These are phyloP conservation scores for Stylonectria norvegica DNA, from an alignment of 2,329 filamentous ascomycete species.

Conservation along the genomic window DNA sequence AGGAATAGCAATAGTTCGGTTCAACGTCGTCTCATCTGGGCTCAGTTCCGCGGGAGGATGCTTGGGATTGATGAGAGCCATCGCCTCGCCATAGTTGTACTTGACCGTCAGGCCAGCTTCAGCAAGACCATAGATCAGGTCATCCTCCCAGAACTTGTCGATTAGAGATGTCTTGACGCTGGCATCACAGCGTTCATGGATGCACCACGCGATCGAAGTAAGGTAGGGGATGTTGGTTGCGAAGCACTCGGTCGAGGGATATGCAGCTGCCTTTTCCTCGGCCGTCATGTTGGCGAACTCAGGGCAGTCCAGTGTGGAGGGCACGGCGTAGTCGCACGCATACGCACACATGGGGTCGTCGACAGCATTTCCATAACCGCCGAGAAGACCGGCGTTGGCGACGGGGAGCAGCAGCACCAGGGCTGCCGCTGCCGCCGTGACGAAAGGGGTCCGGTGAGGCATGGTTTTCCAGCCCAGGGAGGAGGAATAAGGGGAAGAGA, in stretches of 20 bases:
- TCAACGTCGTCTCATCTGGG: constrained; percentile 4
- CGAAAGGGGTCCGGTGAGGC: not conserved
- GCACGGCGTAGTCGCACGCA: constrained; percentile 16
- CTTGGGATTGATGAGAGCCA: constrained; percentile 10
- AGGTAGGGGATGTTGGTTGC: constrained; percentile 14
- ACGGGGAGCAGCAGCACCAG: not conserved
- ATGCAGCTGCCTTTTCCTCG: constrained; percentile 11
- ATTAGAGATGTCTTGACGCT: constrained; percentile 6
- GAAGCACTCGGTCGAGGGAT: constrained; percentile 16
- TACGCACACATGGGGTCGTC: constrained; percentile 12
- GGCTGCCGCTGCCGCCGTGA: not conserved
- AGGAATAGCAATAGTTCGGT: constrained; percentile 14
- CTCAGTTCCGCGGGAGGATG: constrained; percentile 4
- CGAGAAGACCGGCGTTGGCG: constrained; percentile 10
- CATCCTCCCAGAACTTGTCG: constrained; percentile 16
- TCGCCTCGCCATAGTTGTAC: constrained; percentile 14
- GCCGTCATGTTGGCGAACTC: constrained; percentile 18
- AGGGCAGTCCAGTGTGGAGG: constrained; percentile 17
- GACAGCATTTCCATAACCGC: constrained; percentile 16
- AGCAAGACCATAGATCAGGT: constrained; percentile 13
- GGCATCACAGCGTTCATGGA: constrained; percentile 6
- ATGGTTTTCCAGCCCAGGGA: too few species aligned
- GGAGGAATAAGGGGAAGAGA: too few species aligned
- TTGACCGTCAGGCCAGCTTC: constrained; percentile 4
- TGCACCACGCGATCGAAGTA: constrained; percentile 22